Percentiles rank a stretch among this genome's conserved stretches.
These are phyloP conservation scores for Galerina sulciceps DNA, from an alignment of 768 basidiomycete species.

Conservation along the genomic window DNA sequence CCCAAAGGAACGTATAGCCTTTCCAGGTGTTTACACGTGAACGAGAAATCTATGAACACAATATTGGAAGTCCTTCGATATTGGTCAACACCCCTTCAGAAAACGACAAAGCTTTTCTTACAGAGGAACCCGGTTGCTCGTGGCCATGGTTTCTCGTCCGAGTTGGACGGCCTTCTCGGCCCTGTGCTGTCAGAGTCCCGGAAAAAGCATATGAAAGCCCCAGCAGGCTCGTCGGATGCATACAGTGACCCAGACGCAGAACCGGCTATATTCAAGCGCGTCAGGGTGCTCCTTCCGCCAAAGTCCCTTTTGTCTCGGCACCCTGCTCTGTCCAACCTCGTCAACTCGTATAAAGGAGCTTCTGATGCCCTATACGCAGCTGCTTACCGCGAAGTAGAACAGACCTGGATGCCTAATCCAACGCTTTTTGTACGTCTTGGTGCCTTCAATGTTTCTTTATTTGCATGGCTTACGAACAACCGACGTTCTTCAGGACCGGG, in stretches of 20 bases:
- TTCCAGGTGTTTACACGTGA: constrained; percentile 7
- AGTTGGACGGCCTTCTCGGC: background rate
- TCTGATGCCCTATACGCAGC: background rate
- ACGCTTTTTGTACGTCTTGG: constrained; percentile 21
- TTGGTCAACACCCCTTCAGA: constrained; percentile 22
- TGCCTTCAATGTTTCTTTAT: background rate
- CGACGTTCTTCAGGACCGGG: constrained; percentile 13
- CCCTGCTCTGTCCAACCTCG: constrained; percentile 12
- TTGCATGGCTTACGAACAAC: background rate
- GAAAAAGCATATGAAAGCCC: background rate
- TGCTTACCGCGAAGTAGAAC: constrained; percentile 9
- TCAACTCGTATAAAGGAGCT: constrained; percentile 2
- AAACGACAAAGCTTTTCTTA: constrained; percentile 15
- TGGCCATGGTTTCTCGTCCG: background rate
- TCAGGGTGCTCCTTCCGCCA: constrained; percentile 19
- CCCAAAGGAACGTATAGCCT: background rate
- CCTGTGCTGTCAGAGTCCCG: background rate
- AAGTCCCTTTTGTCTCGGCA: constrained; percentile 13
- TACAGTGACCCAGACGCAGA: constrained; percentile 11
- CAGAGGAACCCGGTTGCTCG: constrained; percentile 4
- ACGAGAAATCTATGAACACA: constrained; percentile 6
- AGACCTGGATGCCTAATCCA: constrained; percentile 22
- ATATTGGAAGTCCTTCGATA: constrained; percentile 19
- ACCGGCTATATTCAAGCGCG: constrained; percentile 9
- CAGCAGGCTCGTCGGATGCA: background rate